phyloP scores from a whole-genome alignment of 441 rosid species.

The Eruca vesicaria region DNA sequence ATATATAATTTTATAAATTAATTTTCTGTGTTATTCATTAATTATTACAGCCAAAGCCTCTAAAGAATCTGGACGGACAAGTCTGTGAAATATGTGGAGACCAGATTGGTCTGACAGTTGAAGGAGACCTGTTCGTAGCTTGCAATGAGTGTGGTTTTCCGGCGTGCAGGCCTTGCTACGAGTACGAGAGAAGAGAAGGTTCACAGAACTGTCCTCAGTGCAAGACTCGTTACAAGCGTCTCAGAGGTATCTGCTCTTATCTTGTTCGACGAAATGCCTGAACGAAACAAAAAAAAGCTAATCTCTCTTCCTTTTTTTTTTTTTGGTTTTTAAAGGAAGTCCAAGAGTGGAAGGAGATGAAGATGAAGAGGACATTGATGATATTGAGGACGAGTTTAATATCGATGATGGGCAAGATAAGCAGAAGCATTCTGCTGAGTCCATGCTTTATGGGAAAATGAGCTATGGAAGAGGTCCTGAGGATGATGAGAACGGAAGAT shows the following conservation, averaged over 20 bases:
- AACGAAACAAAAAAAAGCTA: not conserved
- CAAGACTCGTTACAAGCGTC: constrained; percentile 94
- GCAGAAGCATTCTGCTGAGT: constrained; percentile 68
- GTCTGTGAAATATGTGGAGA: constrained; percentile 97
- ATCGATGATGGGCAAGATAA: constrained; percentile 74
- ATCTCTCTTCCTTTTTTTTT: not conserved
- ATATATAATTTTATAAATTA: not conserved
- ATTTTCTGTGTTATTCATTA: not conserved
- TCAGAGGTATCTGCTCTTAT: constrained; percentile 36
- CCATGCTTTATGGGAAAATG: constrained; percentile 96
- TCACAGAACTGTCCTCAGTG: constrained; percentile 91
- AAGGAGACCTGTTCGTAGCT: constrained; percentile 94
- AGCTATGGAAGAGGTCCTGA: constrained; percentile 97
- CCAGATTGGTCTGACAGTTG: constrained; percentile 74
- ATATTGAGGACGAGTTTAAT: constrained; percentile 94
- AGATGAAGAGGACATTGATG: constrained; percentile 94
- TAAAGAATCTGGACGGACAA: constrained; percentile 89
- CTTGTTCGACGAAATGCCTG: not conserved
- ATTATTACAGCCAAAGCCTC: constrained; percentile 65
- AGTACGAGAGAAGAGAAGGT: constrained; percentile 96
- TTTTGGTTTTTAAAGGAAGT: constrained; percentile 44
- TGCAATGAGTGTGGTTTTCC: constrained; percentile 99
- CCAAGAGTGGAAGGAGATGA: constrained; percentile 97
- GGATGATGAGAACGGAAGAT: constrained; percentile 67
- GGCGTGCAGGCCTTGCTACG: constrained; percentile 89